A percentile compares a stretch with the other conserved stretches of the same genome.
Evolutionary conservation across 169 alveolate genomes (phyloP).

Genomic region (Toxoplasma gondii): DNA sequence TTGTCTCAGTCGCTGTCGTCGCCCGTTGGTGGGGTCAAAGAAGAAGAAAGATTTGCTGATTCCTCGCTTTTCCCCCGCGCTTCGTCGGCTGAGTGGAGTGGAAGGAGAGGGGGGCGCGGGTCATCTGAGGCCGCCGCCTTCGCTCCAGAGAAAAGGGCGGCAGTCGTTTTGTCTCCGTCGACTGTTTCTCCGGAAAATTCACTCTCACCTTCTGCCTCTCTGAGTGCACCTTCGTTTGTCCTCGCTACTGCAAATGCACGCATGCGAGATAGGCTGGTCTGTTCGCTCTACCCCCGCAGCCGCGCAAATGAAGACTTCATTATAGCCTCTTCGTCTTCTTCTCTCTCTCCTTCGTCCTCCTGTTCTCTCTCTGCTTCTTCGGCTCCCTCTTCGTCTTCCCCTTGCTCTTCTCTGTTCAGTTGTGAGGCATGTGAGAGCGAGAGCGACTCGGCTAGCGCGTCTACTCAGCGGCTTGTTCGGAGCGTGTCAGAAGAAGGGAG

Average conservation of each 20-base stretch:
- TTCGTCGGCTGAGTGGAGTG: neutral
- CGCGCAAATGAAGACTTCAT: neutral
- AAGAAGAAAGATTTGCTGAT: neutral
- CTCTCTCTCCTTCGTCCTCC: too few species aligned
- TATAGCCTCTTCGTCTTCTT: neutral
- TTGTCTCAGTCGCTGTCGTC: neutral
- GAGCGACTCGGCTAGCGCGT: too few species aligned
- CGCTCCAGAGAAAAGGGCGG: neutral
- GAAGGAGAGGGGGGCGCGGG: neutral
- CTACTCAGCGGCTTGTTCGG: too few species aligned
- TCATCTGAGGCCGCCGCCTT: neutral
- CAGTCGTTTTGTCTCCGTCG: neutral
- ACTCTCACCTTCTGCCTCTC: neutral
- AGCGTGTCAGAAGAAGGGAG: too few species aligned
- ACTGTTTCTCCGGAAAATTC: too few species aligned
- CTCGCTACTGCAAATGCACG: slow-evolving; percentile 15
- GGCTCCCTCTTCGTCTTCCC: too few species aligned
- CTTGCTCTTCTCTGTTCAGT: too few species aligned
- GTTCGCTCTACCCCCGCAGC: neutral
- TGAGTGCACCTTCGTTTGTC: neutral
- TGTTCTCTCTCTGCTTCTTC: too few species aligned
- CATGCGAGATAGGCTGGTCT: slow-evolving; percentile 14
- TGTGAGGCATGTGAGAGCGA: too few species aligned
- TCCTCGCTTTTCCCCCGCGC: neutral
- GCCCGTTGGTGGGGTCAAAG: neutral